Conservation (phyloP, 192 early-diverging fungal genomes). For the Rhizophagus prolifer region DNA sequence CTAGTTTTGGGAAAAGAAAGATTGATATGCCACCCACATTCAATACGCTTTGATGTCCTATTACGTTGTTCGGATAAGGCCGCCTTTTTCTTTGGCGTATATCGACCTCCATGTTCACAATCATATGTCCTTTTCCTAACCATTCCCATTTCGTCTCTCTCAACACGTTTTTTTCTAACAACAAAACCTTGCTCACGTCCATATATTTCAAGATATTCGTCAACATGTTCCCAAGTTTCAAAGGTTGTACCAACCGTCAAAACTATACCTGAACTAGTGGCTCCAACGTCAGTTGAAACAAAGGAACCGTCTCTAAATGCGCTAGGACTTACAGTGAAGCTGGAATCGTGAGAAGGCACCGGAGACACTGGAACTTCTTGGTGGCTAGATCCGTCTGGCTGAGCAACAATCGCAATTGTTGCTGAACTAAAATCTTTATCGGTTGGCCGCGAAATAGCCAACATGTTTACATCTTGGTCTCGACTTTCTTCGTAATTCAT, state of each 20-base stretch:
- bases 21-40: constrained; percentile 33
- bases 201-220: constrained; percentile 28
- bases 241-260: constrained; percentile 28
- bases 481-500: neutral
- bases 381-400: constrained; percentile 16
- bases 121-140: constrained; percentile 31
- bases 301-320: neutral
- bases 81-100: constrained; percentile 32
- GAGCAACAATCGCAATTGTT: constrained; percentile 4
- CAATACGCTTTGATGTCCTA: constrained; percentile 27
- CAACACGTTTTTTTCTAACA: constrained; percentile 31
- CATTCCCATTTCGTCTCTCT: constrained; percentile 28
- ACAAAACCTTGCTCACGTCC: constrained; percentile 30
- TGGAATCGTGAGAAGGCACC: neutral
- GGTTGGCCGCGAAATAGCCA: neutral
- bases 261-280: neutral
- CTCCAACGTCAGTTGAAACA: constrained; percentile 2
- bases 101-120: constrained; percentile 30
- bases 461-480: neutral
- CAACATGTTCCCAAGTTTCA: constrained; percentile 26
- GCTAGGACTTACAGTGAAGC: neutral
- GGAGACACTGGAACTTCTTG: constrained; percentile 5
- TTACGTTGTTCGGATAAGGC: constrained; percentile 28
- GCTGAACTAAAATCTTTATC: neutral
- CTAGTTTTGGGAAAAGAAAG: constrained; percentile 30